phyloP scores from a whole-genome alignment of 768 basidiomycete genomes.

The Calocybe gangraenosa region DNA sequence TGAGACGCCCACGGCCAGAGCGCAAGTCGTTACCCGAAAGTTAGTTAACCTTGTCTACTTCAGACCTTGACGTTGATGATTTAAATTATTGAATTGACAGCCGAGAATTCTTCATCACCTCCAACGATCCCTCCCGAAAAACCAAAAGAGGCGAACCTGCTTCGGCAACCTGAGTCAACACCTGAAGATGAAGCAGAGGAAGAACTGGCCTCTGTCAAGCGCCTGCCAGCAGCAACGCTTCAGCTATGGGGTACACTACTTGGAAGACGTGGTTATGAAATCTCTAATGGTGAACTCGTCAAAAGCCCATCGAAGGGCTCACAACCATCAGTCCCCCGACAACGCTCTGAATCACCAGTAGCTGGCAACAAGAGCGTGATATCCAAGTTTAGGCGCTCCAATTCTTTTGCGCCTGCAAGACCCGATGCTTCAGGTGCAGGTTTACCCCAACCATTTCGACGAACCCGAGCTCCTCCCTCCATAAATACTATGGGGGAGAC shows the following conservation, averaged over 20 bases:
- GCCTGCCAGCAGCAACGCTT: slow-evolving; percentile 58
- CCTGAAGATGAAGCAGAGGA: slow-evolving; percentile 43
- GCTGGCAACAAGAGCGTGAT: slow-evolving; percentile 38
- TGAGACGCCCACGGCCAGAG: slow-evolving; percentile 56
- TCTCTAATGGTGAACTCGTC: slow-evolving; percentile 54
- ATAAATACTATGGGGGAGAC: slow-evolving; percentile 2
- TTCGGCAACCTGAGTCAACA: slow-evolving; percentile 15
- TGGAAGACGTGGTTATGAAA: slow-evolving; percentile 60
- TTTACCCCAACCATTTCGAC: slow-evolving; percentile 42
- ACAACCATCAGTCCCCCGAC: slow-evolving; percentile 15
- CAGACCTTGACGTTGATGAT: neutral
- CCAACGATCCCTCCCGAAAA: slow-evolving; percentile 17
- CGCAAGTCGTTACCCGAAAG: slow-evolving; percentile 34
- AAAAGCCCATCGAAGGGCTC: slow-evolving; percentile 52
- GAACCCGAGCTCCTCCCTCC: slow-evolving; percentile 29
- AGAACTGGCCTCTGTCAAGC: slow-evolving; percentile 51
- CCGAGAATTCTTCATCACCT: slow-evolving; percentile 20
- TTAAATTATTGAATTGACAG: slow-evolving; percentile 9
- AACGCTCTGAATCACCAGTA: slow-evolving; percentile 15
- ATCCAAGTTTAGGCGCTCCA: slow-evolving; percentile 55
- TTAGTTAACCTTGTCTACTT: slow-evolving; percentile 8
- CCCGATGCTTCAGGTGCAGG: slow-evolving; percentile 16
- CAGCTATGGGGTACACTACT: slow-evolving; percentile 72
- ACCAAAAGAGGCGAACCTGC: slow-evolving; percentile 13
- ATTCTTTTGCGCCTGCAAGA: slow-evolving; percentile 55